A percentile compares a stretch with the other conserved stretches of the same genome.
These are phyloP conservation scores for Xanthoconium separans DNA, from an alignment of 1,284 basidiomycete species.

Conservation along the genomic window DNA sequence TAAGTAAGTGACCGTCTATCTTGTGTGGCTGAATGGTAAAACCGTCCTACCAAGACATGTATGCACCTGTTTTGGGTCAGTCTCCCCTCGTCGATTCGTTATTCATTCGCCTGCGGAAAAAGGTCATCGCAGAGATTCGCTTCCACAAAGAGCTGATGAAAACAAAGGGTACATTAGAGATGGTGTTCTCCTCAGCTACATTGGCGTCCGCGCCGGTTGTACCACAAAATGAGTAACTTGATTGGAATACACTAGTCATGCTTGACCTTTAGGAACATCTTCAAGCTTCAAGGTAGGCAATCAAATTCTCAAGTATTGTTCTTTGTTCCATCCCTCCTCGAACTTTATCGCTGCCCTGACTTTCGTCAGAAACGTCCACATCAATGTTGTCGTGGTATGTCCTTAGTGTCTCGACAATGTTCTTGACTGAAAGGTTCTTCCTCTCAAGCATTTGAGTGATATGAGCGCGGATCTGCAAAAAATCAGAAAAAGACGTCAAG, in stretches of 20 bases:
- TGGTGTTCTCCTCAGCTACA: constrained; percentile 77
- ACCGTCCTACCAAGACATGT: constrained; percentile 69
- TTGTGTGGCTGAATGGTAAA: background rate
- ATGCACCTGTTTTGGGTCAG: constrained; percentile 87
- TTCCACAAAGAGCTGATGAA: constrained; percentile 89
- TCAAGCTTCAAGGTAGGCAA: constrained; percentile 54
- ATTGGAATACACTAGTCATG: constrained; percentile 4
- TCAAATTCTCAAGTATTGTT: constrained; percentile 69
- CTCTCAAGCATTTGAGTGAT: constrained; percentile 72
- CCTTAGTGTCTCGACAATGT: constrained; percentile 64
- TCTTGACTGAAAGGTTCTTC: constrained; percentile 62
- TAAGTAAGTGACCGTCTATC: constrained; percentile 57
- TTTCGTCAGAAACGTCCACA: constrained; percentile 39
- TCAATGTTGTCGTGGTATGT: constrained; percentile 75
- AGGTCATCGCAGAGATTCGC: constrained; percentile 82
- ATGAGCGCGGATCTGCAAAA: constrained; percentile 68
- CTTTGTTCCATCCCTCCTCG: constrained; percentile 53
- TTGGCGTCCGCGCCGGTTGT: constrained; percentile 32
- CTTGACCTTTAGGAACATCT: constrained; percentile 24
- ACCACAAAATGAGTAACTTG: constrained; percentile 21
- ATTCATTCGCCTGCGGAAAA: constrained; percentile 80
- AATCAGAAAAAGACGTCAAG: constrained; percentile 9
- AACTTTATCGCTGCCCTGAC: constrained; percentile 24
- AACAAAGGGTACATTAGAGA: constrained; percentile 87
- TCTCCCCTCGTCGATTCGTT: constrained; percentile 91